These are phyloP conservation scores for Rostrohypoxylon terebratum DNA, from an alignment of 495 filamentous ascomycete genomes.

Conservation along the genomic window DNA sequence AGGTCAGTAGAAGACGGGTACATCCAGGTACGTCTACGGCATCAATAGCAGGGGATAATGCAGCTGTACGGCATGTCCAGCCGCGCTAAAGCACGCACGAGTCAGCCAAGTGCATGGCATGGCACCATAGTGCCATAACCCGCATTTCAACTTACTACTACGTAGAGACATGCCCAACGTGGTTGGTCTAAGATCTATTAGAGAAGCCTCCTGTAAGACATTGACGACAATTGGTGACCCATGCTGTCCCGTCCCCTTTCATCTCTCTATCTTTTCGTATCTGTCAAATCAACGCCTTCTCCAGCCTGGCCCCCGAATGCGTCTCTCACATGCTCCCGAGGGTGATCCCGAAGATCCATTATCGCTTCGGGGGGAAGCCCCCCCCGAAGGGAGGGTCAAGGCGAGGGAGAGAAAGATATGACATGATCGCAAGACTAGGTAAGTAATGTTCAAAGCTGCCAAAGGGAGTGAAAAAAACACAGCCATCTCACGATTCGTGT, in stretches of 20 bases:
- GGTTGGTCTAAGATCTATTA: constrained; percentile 33
- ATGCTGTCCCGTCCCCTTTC: constrained; percentile 36
- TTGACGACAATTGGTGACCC: constrained; percentile 34
- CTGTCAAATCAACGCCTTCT: constrained; percentile 36
- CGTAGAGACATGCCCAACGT: constrained; percentile 17
- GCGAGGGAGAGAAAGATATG: neutral
- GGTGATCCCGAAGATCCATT: constrained; percentile 33
- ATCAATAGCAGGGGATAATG: constrained; percentile 16
- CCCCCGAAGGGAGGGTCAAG: no score
- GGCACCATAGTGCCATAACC: constrained; percentile 2
- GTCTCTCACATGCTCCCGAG: constrained; percentile 45
- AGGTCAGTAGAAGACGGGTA: neutral
- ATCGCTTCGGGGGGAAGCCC: neutral
- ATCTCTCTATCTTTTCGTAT: constrained; percentile 36
- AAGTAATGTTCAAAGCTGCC: neutral
- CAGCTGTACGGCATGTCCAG: constrained; percentile 41
- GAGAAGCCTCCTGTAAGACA: constrained; percentile 43
- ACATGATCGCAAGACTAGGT: constrained; percentile 3
- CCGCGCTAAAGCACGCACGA: constrained; percentile 41
- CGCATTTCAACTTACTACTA: constrained; percentile 25
- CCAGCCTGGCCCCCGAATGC: constrained; percentile 18
- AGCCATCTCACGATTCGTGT: constrained; percentile 17
- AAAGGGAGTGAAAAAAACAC: neutral
- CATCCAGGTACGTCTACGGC: constrained; percentile 17
- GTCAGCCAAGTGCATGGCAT: constrained; percentile 28